Conservation (phyloP, 768 basidiomycete genomes). For the Lyophyllum decastes region DNA sequence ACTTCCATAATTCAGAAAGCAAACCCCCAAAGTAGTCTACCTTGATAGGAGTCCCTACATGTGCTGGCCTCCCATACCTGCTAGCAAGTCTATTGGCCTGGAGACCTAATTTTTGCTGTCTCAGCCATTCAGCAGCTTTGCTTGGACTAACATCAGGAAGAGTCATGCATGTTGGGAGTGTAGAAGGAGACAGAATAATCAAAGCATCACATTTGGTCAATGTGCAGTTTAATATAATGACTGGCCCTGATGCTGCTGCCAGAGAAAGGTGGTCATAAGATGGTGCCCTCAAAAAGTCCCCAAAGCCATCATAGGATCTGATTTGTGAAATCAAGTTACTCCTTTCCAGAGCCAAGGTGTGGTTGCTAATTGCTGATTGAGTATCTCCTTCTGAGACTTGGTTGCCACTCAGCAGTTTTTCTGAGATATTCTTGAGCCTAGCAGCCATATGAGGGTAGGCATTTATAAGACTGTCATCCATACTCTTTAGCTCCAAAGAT, state of each 20-base stretch:
- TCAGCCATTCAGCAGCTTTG: background rate
- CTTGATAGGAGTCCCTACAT: background rate
- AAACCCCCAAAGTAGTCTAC: background rate
- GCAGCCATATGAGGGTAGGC: background rate
- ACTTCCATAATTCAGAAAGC: background rate
- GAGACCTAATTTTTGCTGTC: background rate
- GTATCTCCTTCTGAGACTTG: background rate
- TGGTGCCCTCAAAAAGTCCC: constrained; percentile 26
- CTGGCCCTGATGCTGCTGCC: constrained; percentile 32
- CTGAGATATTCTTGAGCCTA: background rate
- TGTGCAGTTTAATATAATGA: constrained; percentile 34
- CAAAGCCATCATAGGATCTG: constrained; percentile 30
- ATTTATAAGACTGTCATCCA: background rate
- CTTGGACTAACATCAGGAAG: background rate
- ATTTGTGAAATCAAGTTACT: constrained; percentile 24
- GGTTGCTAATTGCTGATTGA: background rate
- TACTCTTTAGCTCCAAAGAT: constrained; percentile 1
- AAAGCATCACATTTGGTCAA: constrained; percentile 15
- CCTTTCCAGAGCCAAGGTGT: constrained; percentile 2
- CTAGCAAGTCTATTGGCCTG: background rate
- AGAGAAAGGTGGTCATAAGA: constrained; percentile 25
- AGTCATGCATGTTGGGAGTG: background rate
- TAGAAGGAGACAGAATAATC: constrained; percentile 2
- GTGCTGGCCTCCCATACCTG: background rate
- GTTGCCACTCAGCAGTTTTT: background rate